Evolutionary conservation across 306 rosid genomes (phyloP).

Genomic region (Senna tora): DNA sequence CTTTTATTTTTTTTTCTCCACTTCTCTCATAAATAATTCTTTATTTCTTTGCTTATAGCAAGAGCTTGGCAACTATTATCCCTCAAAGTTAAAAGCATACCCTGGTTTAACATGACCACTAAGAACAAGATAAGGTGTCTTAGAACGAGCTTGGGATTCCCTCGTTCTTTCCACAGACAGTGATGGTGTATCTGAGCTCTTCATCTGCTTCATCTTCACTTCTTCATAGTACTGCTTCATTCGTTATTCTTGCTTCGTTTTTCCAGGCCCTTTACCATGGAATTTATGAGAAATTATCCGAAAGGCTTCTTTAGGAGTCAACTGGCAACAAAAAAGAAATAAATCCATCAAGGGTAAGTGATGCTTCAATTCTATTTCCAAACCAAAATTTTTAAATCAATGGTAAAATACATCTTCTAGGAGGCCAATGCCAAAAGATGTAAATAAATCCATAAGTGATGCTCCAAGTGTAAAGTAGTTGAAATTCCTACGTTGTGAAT

Average conservation of each 20-base stretch:
- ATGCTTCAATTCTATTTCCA: conserved; percentile 12
- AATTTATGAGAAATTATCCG: conserved; percentile 77
- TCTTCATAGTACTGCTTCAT: conserved; percentile 87
- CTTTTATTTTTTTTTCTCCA: conserved; percentile 25
- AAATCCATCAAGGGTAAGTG: conserved; percentile 32
- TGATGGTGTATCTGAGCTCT: conserved; percentile 89
- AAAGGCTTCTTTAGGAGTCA: conserved; percentile 97
- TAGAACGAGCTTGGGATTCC: conserved; percentile 81
- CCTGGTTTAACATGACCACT: conserved; percentile 95
- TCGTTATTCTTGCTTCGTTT: conserved; percentile 97
- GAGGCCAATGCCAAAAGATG: conserved; percentile 3
- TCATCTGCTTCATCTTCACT: conserved; percentile 88
- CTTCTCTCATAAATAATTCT: background rate
- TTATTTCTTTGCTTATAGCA: background rate
- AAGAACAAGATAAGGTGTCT: conserved; percentile 93
- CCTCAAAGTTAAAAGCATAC: conserved; percentile 49
- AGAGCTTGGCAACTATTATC: conserved; percentile 18
- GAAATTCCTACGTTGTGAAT: conserved; percentile 83
- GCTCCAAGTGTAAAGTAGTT: conserved; percentile 77
- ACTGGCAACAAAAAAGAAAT: conserved; percentile 52
- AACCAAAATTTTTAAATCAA: conserved; percentile 33
- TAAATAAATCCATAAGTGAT: no score
- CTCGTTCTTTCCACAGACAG: conserved; percentile 91
- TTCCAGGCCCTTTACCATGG: conserved; percentile 95
- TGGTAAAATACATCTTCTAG: background rate